Base-by-base conservation (phyloP, 2,329 filamentous ascomycete genomes). In the Fusarium sp. region DNA sequence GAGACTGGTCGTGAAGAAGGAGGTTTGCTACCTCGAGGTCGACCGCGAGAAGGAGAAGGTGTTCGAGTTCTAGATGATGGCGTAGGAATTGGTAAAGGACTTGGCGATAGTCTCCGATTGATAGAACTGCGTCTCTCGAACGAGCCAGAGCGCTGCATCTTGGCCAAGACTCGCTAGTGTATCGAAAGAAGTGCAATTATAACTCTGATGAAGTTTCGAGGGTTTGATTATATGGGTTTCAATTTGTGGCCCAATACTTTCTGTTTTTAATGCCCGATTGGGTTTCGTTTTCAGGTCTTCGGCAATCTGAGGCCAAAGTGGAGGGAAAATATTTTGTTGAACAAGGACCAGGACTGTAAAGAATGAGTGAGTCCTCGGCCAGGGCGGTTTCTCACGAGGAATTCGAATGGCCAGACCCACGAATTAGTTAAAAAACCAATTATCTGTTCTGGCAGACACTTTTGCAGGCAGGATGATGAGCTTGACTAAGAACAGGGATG, bases 131-230 rank as follows among this genome's bases (percentile, higher is more conserved):
- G 70, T 34, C 72, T 59, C 49, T 66, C 63, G 13, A 66, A 66
- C 40, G 72, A 75, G 45, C 58, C 72, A 25, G 70, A 70, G 20
- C 66, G 70, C 30, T 72, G 44, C 68, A 70, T 71, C 44, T 41
- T 62, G 48, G 56, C 56, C 62, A 62, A 67, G 63, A 67, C 62
- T 65, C 44, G 57, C 62, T 53, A 49, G 41, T 30, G 22, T 41
- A 20, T n/a, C 40, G 40, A 30, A 25, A 32, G n/a, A 55, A 55
- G 30, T 48, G 24, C 13, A 43, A 8, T 25, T 41, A 22, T 16
- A 38, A 53, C 49, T 43, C 20, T 34, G 22, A 27, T 61, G 45
- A 29, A 24, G 18, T 58, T 54, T 48, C 46, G 40, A 22, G 11
- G 41, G 57, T 58, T 58, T 29, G 34, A 40, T 32, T 58, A 58